A percentile compares a stretch with the other conserved stretches of the same genome.
Evolutionary conservation across 2,329 filamentous ascomycete species (phyloP).

Genomic region (Byssochlamys sp.): DNA sequence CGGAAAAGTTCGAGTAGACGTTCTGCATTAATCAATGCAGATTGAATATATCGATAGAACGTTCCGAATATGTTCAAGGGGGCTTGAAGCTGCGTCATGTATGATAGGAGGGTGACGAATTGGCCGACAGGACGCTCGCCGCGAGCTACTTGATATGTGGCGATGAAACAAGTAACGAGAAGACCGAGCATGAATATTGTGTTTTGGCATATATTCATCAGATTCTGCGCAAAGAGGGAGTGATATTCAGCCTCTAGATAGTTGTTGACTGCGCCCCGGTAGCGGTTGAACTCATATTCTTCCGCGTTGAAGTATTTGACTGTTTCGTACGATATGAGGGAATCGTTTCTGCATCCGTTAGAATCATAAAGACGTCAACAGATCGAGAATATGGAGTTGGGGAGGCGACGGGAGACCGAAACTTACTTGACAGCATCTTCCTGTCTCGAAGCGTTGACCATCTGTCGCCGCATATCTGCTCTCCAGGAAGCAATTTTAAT

Average conservation of each 20-base stretch:
- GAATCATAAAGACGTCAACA: too few species aligned
- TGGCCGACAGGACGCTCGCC: conserved; percentile 57
- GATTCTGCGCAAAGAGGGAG: conserved; percentile 64
- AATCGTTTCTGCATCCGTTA: conserved; percentile 59
- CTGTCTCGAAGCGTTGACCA: conserved; percentile 89
- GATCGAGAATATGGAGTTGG: too few species aligned
- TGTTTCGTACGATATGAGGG: conserved; percentile 95
- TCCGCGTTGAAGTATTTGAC: conserved; percentile 87
- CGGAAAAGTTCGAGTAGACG: conserved; percentile 92
- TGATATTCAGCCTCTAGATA: conserved; percentile 68
- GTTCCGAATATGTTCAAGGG: conserved; percentile 84
- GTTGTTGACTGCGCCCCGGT: conserved; percentile 57
- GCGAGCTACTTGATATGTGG: conserved; percentile 65
- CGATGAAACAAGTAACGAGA: conserved; percentile 61
- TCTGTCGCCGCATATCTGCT: conserved; percentile 78
- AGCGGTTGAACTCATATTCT: conserved; percentile 65
- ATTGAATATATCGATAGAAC: conserved; percentile 92
- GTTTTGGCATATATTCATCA: conserved; percentile 74
- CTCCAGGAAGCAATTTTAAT: conserved; percentile 91
- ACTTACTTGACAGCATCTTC: conserved; percentile 84
- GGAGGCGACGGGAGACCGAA: too few species aligned
- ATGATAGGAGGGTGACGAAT: conserved; percentile 65
- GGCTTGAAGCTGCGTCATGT: conserved; percentile 73
- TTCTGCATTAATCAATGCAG: conserved; percentile 94
- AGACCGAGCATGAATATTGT: conserved; percentile 70